Conservation (phyloP, 495 filamentous ascomycete species). For the Mytilinidion resinicola region DNA sequence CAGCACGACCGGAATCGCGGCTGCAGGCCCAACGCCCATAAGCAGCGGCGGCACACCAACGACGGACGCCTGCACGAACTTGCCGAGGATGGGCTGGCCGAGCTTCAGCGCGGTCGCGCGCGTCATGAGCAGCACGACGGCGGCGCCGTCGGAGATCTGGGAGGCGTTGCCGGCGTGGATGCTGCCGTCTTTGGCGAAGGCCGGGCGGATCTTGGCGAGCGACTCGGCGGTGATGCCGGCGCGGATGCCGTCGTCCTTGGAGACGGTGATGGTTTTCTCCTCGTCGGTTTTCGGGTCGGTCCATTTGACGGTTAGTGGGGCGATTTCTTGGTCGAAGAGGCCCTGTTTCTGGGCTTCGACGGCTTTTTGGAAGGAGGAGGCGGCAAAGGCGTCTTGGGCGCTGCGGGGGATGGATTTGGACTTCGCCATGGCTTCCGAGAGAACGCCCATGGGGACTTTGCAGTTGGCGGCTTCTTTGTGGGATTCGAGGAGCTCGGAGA, state of each 20-base stretch:
- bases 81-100: slow-evolving; percentile 82
- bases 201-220: slow-evolving; percentile 80
- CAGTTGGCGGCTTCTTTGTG: slow-evolving; percentile 85
- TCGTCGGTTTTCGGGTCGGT: slow-evolving; percentile 89
- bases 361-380: slow-evolving; percentile 84
- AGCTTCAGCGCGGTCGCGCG: slow-evolving; percentile 83
- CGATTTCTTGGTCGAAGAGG: slow-evolving; percentile 90
- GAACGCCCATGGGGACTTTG: slow-evolving; percentile 94
- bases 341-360: slow-evolving; percentile 76
- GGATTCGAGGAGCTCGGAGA: slow-evolving; percentile 83
- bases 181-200: slow-evolving; percentile 83
- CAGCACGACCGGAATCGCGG: slow-evolving; percentile 87
- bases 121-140: slow-evolving; percentile 93
- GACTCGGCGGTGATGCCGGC: slow-evolving; percentile 79
- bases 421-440: slow-evolving; percentile 93
- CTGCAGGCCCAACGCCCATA: slow-evolving; percentile 95
- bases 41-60: slow-evolving; percentile 88
- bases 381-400: slow-evolving; percentile 84
- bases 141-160: slow-evolving; percentile 93
- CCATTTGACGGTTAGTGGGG: slow-evolving; percentile 72
- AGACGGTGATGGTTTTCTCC: slow-evolving; percentile 75
- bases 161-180: slow-evolving; percentile 96
- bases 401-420: slow-evolving; percentile 65
- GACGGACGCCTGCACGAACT: slow-evolving; percentile 76
- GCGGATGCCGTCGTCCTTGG: slow-evolving; percentile 81